phyloP scores from a whole-genome alignment of 768 basidiomycete genomes.

The Tricholoma saponaceum region DNA sequence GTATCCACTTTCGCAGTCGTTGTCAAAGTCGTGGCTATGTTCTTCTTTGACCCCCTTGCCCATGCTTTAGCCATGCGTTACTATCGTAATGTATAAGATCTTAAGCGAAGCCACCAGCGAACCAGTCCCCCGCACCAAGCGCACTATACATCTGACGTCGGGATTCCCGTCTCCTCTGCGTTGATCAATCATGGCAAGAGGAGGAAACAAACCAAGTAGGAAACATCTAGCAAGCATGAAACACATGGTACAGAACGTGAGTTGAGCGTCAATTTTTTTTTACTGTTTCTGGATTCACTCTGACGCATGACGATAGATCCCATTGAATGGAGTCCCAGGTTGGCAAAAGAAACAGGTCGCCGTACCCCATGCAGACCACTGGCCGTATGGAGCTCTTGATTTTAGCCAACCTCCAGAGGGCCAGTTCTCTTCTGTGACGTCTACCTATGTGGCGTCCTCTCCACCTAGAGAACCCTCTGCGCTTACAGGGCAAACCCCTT shows the following conservation, averaged over 20 bases:
- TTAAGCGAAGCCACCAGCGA: neutral
- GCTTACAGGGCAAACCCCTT: neutral
- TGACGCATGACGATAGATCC: neutral
- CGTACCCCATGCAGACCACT: neutral
- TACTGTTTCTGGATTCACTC: neutral
- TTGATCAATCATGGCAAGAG: neutral
- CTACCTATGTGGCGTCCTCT: neutral
- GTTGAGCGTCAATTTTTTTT: neutral
- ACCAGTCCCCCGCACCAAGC: neutral
- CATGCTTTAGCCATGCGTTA: slow-evolving; percentile 3
- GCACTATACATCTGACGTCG: neutral
- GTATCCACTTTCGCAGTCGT: neutral
- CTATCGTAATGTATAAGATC: neutral
- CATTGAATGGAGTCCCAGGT: neutral
- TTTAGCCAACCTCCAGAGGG: neutral
- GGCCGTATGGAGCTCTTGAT: neutral
- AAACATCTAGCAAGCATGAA: neutral
- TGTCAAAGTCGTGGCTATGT: slow-evolving; percentile 5
- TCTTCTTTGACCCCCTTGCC: slow-evolving; percentile 1
- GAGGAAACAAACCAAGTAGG: neutral
- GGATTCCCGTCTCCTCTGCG: neutral
- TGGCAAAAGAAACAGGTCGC: neutral
- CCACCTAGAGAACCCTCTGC: too few relatives aligned
- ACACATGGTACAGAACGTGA: neutral
- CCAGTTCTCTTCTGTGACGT: neutral